Evolutionary conservation across 2,329 filamentous ascomycete species (phyloP), one percentile per base, ranked within the genome.

Genomic region (Trichoderma arundinaceum): DNA sequence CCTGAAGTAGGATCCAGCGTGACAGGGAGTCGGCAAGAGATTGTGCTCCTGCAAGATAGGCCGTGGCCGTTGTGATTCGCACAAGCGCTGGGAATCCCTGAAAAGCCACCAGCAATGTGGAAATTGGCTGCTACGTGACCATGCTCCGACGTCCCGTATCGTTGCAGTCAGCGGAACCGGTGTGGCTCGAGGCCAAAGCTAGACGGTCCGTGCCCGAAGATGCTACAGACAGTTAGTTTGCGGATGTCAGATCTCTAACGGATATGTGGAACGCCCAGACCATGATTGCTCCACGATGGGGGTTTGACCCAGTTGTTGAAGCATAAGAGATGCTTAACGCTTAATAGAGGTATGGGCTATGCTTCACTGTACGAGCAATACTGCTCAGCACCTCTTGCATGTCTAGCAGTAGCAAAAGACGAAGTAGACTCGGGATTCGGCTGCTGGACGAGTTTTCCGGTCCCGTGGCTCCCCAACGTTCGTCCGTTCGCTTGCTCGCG

Each of bases 161-260:
- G 57, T 49, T 46, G 13, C 13, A 39, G 13, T n/a, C 46, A 49
- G 57, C n/a, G 17, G 28, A 17, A 39, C 13, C 32, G 39, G 39
- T 28, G 22, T 32, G 48, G 22, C 17, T 52, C 38, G 46, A 62
- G 22, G 58, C 35, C 12, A 19, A 12, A 43, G 58, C 19, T 53
- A 17, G 48, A 44, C 46, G 59, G 48, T 53, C 48, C 59, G 59
- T 62, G 59, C 48, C 59, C 35, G 15, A 19, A 52, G 38, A 54
- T 53, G 60, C 43, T 28, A 13, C 48, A 33, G 6, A 38, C n/a
- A 28, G 49, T 46, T 63, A 63, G 60, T 38, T 46, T 35, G 35
- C 3, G 17, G 49, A 43, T 54, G 49, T 63, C 39, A 54, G 60
- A 63, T 54, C 60, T 54, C 7, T 53, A 46, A 54, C 60, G 59